Conservation (phyloP, 2,329 filamentous ascomycete species). For the Xylariaceae sp. region DNA sequence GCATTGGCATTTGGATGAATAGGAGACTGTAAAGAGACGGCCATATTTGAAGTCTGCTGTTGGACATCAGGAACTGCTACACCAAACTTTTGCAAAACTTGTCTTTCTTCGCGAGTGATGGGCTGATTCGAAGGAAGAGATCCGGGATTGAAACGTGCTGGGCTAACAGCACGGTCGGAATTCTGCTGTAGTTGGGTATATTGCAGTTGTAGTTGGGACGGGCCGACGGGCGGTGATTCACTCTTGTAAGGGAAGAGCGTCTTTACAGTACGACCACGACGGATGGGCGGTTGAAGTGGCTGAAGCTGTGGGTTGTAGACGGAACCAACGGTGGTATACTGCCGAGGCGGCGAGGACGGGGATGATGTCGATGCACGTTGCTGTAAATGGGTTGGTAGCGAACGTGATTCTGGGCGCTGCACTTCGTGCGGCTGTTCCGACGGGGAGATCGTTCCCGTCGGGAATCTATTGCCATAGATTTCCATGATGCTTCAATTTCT, state of each 20-base stretch:
- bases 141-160: constrained; percentile 18
- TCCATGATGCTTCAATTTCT: constrained; percentile 9
- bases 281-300: constrained; percentile 46
- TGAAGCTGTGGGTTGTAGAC: constrained; percentile 46
- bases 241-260: constrained; percentile 33
- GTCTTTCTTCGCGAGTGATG: constrained; percentile 4
- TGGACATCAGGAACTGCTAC: background rate
- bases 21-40: background rate
- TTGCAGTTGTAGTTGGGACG: constrained; percentile 30
- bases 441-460: background rate
- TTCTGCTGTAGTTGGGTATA: constrained; percentile 52
- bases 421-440: background rate
- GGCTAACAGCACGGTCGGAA: constrained; percentile 46
- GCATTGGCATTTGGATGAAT: background rate
- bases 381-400: background rate
- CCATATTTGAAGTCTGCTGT: background rate
- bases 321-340: constrained; percentile 53
- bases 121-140: background rate
- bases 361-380: background rate
- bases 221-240: constrained; percentile 19
- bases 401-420: background rate
- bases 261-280: constrained; percentile 44
- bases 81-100: constrained; percentile 15
- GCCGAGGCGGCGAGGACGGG: constrained; percentile 24
- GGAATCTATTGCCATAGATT: background rate